Percentiles rank a stretch among this genome's conserved stretches.
phyloP scores from a whole-genome alignment of 805 yeast genomes.

The Nadsonia fulvescens region DNA sequence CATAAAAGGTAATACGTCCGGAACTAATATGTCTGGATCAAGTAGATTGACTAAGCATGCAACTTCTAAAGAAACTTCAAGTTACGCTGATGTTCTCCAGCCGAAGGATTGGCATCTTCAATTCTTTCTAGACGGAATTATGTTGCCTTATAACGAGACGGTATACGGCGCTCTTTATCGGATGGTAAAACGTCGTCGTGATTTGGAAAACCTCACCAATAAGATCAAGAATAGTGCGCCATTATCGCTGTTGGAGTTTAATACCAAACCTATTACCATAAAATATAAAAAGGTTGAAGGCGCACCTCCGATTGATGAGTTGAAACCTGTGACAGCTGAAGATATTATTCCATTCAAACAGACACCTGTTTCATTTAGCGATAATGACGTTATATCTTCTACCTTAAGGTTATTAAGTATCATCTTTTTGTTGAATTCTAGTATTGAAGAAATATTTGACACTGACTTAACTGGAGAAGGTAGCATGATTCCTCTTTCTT shows the following conservation, averaged over 20 bases:
- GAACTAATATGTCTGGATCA: no score
- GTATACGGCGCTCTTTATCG: conserved; percentile 47
- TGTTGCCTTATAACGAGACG: conserved; percentile 47
- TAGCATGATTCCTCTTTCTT: conserved; percentile 8
- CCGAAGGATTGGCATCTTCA: conserved; percentile 32
- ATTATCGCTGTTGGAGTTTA: conserved; percentile 23
- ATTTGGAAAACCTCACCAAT: no score
- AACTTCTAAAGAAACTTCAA: no score
- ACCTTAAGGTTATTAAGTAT: conserved; percentile 14
- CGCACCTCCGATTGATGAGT: conserved; percentile 5
- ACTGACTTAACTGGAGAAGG: conserved; percentile 1
- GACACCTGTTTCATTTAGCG: conserved; percentile 12
- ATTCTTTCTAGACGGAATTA: conserved; percentile 39
- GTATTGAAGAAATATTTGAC: conserved; percentile 9
- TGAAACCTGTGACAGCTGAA: conserved; percentile 11
- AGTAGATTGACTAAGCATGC: no score
- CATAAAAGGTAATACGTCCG: no score
- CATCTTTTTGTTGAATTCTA: conserved; percentile 13
- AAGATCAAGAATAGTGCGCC: no score
- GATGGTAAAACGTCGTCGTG: no score
- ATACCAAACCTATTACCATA: conserved; percentile 39
- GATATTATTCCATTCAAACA: conserved; percentile 9
- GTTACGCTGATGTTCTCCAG: no score
- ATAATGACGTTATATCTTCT: conserved; percentile 8
- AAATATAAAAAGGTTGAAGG: conserved; percentile 23